Base-by-base conservation (phyloP, 2,329 filamentous ascomycete species). In the Colletotrichum agaves region DNA sequence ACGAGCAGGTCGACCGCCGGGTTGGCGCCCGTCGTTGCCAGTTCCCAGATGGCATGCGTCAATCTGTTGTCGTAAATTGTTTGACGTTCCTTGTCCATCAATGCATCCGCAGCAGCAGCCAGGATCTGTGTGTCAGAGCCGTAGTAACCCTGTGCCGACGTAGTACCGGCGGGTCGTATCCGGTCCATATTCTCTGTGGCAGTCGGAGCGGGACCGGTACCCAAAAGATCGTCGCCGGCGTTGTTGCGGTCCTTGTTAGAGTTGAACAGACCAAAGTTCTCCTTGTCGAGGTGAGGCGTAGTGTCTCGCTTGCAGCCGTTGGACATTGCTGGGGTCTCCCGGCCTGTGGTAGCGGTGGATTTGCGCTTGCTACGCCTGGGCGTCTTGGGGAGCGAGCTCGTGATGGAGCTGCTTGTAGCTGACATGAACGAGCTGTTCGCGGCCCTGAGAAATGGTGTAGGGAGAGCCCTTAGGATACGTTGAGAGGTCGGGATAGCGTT, bases 401-500 rank as follows among this genome's bases (percentile, higher is more conserved):
- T 93, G 70, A 97, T 90, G 70, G 92, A 95, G 56, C 91, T 93
- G 77, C 92, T 97, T 0, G 94, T 97, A 3, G 94, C 92, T 27
- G 90, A 92, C 90, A 99, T 95, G 80, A 98, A 98, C 67, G 92
- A 94, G 47, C 94, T 96, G 78, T 98, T 99, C 60, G 96, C 96
- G 1, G 94, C 94, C 78, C 94, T 97, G 39, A 99, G 85, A 39
- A 99, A 90, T 0, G 96, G 93, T 0, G 94, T 95, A 0, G 96
- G 96, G 0, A 99, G 84, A 0, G 94, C 93, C 21, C 96, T 90
- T 2, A 99, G 87, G 69, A 99, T 94, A 57, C 93, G 90, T 76
- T 99, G 96, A 1, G 93, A 93, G 5, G 95, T 94, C 3, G 96
- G 96, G 49, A 99, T 91, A 5, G 94, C 92, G 71, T 93, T 94